Evolutionary conservation across 2,329 filamentous ascomycete species (phyloP).

Genomic region (Immersiporthe knoxdaviesiana): DNA sequence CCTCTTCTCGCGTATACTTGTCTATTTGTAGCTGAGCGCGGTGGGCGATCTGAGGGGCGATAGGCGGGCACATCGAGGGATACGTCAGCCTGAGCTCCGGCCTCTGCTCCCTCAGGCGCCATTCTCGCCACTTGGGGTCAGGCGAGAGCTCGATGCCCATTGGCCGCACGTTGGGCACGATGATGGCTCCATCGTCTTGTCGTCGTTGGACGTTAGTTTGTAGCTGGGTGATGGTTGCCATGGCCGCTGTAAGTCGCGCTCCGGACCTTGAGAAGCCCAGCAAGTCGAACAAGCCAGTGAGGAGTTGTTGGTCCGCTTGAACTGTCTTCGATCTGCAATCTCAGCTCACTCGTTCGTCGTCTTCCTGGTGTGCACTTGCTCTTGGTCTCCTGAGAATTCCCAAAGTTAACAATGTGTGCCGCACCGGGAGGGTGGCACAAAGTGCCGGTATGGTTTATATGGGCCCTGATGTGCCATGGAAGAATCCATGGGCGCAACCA

Average conservation of each 20-base stretch:
- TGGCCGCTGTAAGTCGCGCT: background rate
- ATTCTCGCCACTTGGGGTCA: conserved; percentile 21
- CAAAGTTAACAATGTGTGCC: background rate
- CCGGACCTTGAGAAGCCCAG: background rate
- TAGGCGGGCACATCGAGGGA: conserved; percentile 9
- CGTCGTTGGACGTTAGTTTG: background rate
- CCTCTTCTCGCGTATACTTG: background rate
- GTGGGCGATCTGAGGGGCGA: conserved; percentile 8
- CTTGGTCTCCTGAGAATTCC: background rate
- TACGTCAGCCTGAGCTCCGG: conserved; percentile 13
- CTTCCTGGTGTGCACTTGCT: background rate
- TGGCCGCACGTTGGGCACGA: conserved; percentile 23
- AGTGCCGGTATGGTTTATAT: conserved; percentile 23
- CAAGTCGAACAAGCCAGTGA: background rate
- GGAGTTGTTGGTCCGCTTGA: background rate
- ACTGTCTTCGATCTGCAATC: background rate
- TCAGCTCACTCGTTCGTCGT: background rate
- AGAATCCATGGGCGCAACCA: background rate
- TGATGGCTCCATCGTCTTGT: background rate
- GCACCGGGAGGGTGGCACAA: background rate
- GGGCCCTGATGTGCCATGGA: background rate
- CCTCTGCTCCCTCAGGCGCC: conserved; percentile 25
- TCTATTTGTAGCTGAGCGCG: conserved; percentile 1
- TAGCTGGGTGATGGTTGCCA: background rate
- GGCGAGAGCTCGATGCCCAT: conserved; percentile 8